A percentile compares a stretch with the other conserved stretches of the same genome.
Conservation (phyloP, 2,329 filamentous ascomycete species). For the Penicillium sp. region DNA sequence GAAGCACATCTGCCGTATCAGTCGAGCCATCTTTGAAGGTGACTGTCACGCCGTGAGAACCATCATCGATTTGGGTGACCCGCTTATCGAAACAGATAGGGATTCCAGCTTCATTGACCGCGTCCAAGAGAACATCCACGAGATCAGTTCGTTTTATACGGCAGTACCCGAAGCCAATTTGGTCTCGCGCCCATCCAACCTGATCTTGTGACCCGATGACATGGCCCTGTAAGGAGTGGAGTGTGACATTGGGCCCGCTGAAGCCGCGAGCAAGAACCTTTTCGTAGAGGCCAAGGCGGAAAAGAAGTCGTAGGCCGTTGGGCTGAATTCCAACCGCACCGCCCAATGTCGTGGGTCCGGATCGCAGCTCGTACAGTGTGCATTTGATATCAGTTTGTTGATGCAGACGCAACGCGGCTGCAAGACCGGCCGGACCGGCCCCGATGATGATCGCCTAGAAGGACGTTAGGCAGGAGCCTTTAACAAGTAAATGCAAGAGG, state of each 20-base stretch:
- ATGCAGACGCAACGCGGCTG: conserved; percentile 16
- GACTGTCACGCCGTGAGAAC: conserved; percentile 23
- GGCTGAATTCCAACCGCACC: conserved; percentile 35
- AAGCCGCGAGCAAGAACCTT: conserved; percentile 23
- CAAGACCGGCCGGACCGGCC: conserved; percentile 20
- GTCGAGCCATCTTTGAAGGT: conserved; percentile 34
- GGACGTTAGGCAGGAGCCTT: neutral
- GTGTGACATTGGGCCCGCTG: conserved; percentile 19
- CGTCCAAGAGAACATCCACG: conserved; percentile 31
- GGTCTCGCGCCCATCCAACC: conserved; percentile 18
- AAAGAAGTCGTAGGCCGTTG: conserved; percentile 35
- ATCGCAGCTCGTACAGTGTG: conserved; percentile 34
- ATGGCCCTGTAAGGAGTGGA: conserved; percentile 28
- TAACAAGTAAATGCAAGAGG: neutral
- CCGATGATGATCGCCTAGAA: conserved; percentile 21
- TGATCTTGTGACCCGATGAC: conserved; percentile 22
- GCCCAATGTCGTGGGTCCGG: conserved; percentile 35
- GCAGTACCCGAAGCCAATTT: conserved; percentile 36
- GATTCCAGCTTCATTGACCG: conserved; percentile 25
- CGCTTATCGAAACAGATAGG: conserved; percentile 30
- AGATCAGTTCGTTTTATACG: conserved; percentile 36
- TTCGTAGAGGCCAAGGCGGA: conserved; percentile 31
- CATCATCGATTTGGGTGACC: conserved; percentile 28
- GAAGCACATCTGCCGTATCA: conserved; percentile 32
- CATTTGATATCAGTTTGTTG: conserved; percentile 23